A percentile compares a stretch with the other conserved stretches of the same genome.
Conservation (phyloP, 2,329 filamentous ascomycete genomes). For the Aspergillus unguis region DNA sequence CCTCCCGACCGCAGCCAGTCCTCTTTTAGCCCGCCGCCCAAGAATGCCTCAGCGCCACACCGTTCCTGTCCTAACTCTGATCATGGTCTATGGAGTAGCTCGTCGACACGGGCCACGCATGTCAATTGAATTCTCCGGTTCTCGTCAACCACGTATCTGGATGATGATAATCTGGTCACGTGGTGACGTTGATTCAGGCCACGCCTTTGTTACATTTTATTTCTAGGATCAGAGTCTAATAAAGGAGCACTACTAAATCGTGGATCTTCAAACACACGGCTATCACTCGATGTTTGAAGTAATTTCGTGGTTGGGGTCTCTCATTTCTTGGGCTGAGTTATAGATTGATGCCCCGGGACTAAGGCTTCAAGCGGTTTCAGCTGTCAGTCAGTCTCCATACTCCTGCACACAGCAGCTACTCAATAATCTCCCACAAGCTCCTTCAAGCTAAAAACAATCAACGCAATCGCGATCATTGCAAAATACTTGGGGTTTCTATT, state of each 20-base stretch:
- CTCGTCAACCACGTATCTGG: too few species aligned
- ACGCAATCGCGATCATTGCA: too few species aligned
- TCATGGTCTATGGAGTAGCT: too few species aligned
- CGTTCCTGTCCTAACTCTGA: not conserved
- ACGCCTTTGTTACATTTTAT: not conserved
- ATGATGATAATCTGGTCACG: too few species aligned
- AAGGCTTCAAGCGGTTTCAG: conserved; percentile 3
- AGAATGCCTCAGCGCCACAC: conserved; percentile 1
- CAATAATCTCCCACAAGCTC: too few species aligned
- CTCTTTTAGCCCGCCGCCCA: not conserved
- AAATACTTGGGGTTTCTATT: too few species aligned
- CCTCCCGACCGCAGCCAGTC: conserved; percentile 17
- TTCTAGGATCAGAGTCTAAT: not conserved
- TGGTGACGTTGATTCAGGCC: not conserved
- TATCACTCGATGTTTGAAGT: not conserved
- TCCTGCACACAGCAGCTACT: too few species aligned
- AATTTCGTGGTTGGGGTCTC: conserved; percentile 6
- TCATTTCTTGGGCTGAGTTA: not conserved
- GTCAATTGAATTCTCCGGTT: too few species aligned
- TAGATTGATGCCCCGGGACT: not conserved
- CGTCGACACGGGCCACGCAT: too few species aligned
- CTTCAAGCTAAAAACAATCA: too few species aligned
- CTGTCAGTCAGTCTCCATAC: not conserved
- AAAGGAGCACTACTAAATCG: not conserved
- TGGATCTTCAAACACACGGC: not conserved